These are phyloP conservation scores for Dalbergia cultrata DNA, from an alignment of 306 rosid species.

Conservation along the genomic window DNA sequence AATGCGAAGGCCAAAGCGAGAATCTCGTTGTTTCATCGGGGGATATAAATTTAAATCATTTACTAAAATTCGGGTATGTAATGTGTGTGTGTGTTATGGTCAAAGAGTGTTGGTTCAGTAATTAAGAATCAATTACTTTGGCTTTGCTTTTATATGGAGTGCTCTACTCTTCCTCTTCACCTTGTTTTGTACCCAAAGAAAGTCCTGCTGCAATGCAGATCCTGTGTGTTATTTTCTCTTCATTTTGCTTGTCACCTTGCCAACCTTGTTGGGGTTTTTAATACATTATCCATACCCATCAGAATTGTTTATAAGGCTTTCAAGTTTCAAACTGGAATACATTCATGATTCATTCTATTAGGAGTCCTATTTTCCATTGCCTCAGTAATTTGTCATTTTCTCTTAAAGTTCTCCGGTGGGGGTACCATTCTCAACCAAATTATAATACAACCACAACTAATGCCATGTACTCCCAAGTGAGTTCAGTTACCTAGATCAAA, in stretches of 20 bases:
- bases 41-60: not conserved
- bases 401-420: not conserved
- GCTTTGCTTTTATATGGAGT: not conserved
- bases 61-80: constrained; percentile 23
- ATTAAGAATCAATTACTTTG: not conserved
- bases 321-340: not conserved
- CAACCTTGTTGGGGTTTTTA: not conserved
- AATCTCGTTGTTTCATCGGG: not conserved
- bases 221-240: not conserved
- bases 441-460: not conserved
- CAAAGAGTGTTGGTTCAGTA: constrained; percentile 4
- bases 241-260: not conserved
- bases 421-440: constrained; percentile 1
- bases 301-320: not conserved
- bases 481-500: not conserved
- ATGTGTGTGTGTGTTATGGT: not conserved
- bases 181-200: constrained; percentile 10
- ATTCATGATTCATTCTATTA: not conserved
- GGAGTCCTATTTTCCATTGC: not conserved
- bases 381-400: not conserved
- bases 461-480: not conserved
- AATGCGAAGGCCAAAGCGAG: not conserved
- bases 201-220: not conserved
- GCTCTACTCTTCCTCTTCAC: not conserved
- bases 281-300: not conserved